Conservation (phyloP, 2,329 filamentous ascomycete species). For the Aciculosporium take region DNA sequence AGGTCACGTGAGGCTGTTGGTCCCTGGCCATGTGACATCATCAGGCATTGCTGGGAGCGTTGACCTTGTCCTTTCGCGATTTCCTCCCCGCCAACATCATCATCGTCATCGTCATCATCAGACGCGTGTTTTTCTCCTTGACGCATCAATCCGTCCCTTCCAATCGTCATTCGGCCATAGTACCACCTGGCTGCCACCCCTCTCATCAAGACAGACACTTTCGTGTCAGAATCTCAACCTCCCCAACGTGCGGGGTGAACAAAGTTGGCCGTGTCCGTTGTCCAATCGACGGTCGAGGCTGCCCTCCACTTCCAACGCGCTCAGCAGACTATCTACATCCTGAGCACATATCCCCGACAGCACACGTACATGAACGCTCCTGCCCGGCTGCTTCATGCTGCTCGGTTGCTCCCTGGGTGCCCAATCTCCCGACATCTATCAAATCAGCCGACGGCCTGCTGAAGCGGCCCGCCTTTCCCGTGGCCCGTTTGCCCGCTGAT, state of each 20-base stretch:
- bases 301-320: too few species aligned
- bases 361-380: not conserved
- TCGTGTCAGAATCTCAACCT: not conserved
- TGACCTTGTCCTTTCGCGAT: not conserved
- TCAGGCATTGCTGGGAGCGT: not conserved
- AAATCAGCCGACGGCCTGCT: too few species aligned
- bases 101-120: too few species aligned
- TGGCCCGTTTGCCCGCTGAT: not conserved
- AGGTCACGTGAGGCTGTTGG: not conserved
- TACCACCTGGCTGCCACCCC: constrained; percentile 1
- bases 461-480: not conserved
- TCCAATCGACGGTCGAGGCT: constrained; percentile 17
- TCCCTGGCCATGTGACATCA: constrained; percentile 9
- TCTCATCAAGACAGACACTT: not conserved
- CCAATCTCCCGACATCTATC: too few species aligned
- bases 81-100: too few species aligned
- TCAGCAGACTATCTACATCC: constrained; percentile 1
- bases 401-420: too few species aligned
- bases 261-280: constrained; percentile 12
- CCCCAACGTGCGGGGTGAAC: constrained; percentile 13
- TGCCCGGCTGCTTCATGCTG: not conserved
- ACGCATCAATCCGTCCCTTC: not conserved
- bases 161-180: constrained; percentile 6
- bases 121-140: too few species aligned
- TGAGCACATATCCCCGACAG: not conserved